Base-by-base conservation (phyloP, 73 alveolate species). In the Tetrahymena thermophila region DNA sequence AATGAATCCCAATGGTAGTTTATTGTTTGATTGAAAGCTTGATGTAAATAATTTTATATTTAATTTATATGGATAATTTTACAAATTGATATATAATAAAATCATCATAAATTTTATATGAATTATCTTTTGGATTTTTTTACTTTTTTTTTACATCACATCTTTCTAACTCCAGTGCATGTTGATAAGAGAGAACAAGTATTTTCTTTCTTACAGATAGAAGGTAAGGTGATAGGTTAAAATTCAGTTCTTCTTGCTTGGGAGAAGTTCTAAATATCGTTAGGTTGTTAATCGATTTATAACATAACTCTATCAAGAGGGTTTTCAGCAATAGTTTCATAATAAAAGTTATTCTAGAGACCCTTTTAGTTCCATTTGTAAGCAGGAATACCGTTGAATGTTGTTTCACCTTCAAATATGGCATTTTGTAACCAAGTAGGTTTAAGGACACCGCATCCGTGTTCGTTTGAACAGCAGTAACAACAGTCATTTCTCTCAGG, bases 381-480 rank as follows among this genome's bases (percentile, higher is more conserved):
- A 21, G 96, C 97, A 16, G 93, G 93, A 14, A 55, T 42, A 58
- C 98, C 98, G 14, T 96, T 56, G 35, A 84, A 57, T 5, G 84
- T 34, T 1, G 83, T 84, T 23, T 50, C 96, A 21, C 97, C 96
- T 35, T 71, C 93, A 93, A 93, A 96, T 6, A 25, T 71, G 17
- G 97, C 96, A 43, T 95, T 95, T 25, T 28, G 25, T 37, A 93
- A 56, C 98, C 98, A 96, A 56, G 58, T 85, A n/a, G 95, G 96
- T 44, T 94, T 93, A 94, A 96, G 96, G 93, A 95, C 84, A 84
- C 97, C 97, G 40, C 98, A 96, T 40, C 98, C 98, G 93, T 96
- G 98, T 93, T 95, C 96, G 34, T 94, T 93, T 11, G 85, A 40
- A 56, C 98, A 96, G 95, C 98, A 96, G 56, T 44, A 95, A 85